These are phyloP conservation scores for Alternaria sp. DNA, from an alignment of 2,329 filamentous ascomycete species.

Conservation along the genomic window DNA sequence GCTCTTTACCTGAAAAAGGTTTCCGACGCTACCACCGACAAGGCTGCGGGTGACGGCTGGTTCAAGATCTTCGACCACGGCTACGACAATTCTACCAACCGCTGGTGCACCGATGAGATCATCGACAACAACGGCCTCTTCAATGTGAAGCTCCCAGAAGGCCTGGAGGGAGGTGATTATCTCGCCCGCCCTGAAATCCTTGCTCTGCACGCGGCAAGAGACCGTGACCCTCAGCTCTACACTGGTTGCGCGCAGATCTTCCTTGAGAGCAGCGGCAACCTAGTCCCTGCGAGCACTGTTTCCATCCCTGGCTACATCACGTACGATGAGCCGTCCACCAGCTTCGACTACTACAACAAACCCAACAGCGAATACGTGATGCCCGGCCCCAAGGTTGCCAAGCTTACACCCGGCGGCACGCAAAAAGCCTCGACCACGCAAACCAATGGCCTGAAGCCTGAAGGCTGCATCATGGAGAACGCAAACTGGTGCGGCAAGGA, in stretches of 20 bases:
- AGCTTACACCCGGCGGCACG: constrained; percentile 47
- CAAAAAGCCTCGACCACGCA: constrained; percentile 42
- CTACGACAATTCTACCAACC: constrained; percentile 63
- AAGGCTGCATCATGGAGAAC: constrained; percentile 68
- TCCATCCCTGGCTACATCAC: constrained; percentile 73
- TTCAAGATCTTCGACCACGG: constrained; percentile 80
- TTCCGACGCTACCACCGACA: constrained; percentile 63
- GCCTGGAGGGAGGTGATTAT: constrained; percentile 71
- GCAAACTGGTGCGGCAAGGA: constrained; percentile 76
- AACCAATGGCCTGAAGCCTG: constrained; percentile 63
- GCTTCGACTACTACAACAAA: constrained; percentile 69
- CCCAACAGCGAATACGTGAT: constrained; percentile 59
- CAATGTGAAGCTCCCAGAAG: constrained; percentile 67
- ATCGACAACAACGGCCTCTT: constrained; percentile 71
- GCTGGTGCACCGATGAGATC: constrained; percentile 77
- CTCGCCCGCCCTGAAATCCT: constrained; percentile 75
- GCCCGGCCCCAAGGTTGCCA: constrained; percentile 66
- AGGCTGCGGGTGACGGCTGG: constrained; percentile 69
- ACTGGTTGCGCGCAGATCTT: constrained; percentile 76
- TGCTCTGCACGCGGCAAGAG: constrained; percentile 69
- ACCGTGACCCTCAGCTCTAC: constrained; percentile 72
- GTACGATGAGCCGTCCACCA: constrained; percentile 63
- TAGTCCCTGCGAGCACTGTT: constrained; percentile 63
- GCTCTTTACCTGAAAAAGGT: constrained; percentile 78
- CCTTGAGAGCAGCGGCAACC: constrained; percentile 61